Base-by-base conservation (phyloP, 2,329 filamentous ascomycete species). In the Ceratocystis ficicola region DNA sequence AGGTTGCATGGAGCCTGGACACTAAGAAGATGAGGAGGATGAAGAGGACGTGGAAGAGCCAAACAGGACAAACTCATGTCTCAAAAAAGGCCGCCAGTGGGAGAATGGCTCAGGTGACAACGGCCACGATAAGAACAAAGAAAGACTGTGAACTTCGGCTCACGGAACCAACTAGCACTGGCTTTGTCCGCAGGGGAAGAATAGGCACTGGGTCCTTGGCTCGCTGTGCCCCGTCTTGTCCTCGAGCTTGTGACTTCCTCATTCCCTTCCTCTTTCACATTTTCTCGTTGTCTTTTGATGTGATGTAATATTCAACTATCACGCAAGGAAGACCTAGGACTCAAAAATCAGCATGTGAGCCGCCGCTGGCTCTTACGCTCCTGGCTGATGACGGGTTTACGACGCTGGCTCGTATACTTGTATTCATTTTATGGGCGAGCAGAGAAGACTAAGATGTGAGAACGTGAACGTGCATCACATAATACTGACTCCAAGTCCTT, bases 401-500 rank as follows among this genome's bases (percentile, higher is more conserved):
- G 55, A 59, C 55, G 55, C 28, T 41, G 20, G 55, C 55, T 59
- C 55, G 55, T 59, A 59, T 59, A 59, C 32, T 59, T 32, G 22
- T 17, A 15, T 7, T 32, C 28, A 17, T 32, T n/a, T n/a, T 17
- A 59, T n/a, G 30, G 25, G 4, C 30, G 22, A 20, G 2, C 17
- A 32, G 55, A 36, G 15, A 36, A n/a, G n/a, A 59, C 15, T 36
- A 59, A 20, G 30, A 52, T 52, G 20, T 17, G 32, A 57, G 52
- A 30, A 57, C 8, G 5, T 17, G 28, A 59, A 7, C 3, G 55
- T 30, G 55, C 55, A 4, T 3, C n/a, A n/a, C 48, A 36, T 6
- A 2, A 52, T 10, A 15, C 48, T 17, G 10, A 25, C 22, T 12
- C 20, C 48, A 52, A 52, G 22, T 52, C 20, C 36, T 52, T 32